These are phyloP conservation scores for Tuber borchii DNA, from an alignment of 495 filamentous ascomycete species.

Conservation along the genomic window DNA sequence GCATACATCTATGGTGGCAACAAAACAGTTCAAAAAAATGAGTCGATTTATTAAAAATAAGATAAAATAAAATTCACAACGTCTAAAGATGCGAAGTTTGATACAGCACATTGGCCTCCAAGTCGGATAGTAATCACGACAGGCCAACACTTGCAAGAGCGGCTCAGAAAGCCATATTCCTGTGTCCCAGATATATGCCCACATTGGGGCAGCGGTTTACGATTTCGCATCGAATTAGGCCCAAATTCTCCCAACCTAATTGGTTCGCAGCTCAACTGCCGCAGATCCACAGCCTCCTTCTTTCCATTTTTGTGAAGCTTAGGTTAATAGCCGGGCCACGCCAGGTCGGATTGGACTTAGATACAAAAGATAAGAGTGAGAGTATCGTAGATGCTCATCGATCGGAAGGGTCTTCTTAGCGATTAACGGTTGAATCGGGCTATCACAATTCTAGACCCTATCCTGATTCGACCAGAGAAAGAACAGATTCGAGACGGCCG, in stretches of 20 bases:
- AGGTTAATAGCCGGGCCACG: not conserved
- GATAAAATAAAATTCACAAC: not conserved
- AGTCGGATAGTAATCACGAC: not conserved
- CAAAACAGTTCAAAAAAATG: not conserved
- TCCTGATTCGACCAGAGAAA: not conserved
- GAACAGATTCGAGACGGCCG: not conserved
- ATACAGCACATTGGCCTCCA: not conserved
- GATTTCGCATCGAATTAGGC: not conserved
- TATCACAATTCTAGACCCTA: not conserved
- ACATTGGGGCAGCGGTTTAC: not conserved
- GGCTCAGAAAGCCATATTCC: not conserved
- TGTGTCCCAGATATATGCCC: not conserved
- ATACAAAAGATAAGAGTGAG: not conserved
- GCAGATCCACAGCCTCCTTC: not conserved
- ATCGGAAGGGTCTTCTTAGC: not conserved
- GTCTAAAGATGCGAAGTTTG: not conserved
- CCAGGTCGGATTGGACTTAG: not conserved
- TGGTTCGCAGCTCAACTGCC: not conserved
- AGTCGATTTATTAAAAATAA: not conserved
- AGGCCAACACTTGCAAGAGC: not conserved
- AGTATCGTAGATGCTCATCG: slow-evolving; percentile 5
- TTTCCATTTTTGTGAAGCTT: not conserved
- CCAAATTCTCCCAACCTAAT: not conserved
- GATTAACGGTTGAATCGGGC: not conserved
- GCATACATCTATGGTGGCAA: not conserved